These are phyloP conservation scores for Rhodamnia argentea DNA, from an alignment of 345 rosid genomes.

Conservation along the genomic window DNA sequence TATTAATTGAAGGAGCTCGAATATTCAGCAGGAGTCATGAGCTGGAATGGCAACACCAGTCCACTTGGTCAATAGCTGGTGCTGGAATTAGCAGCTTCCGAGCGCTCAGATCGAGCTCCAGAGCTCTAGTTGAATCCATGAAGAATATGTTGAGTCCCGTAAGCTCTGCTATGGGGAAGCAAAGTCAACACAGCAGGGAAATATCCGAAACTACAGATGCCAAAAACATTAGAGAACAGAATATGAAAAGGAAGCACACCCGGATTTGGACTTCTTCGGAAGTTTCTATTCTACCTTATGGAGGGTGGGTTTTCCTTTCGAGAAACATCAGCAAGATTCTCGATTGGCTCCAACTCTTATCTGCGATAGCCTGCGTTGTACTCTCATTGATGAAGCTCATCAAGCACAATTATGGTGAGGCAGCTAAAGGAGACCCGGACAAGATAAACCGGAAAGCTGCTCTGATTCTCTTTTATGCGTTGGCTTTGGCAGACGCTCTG, in stretches of 20 bases:
- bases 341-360: not conserved
- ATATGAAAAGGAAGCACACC: slow-evolving; percentile 11
- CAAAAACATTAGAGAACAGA: not conserved
- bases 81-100: slow-evolving; percentile 36
- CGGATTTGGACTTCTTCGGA: slow-evolving; percentile 54
- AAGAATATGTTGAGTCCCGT: slow-evolving; percentile 11
- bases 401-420: slow-evolving; percentile 53
- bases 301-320: slow-evolving; percentile 47
- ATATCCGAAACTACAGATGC: slow-evolving; percentile 5
- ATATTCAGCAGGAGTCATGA: not conserved
- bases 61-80: not conserved
- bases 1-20: not conserved
- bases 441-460: slow-evolving; percentile 58
- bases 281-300: slow-evolving; percentile 64
- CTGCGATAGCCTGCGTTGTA: slow-evolving; percentile 7
- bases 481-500: not conserved
- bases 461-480: slow-evolving; percentile 3
- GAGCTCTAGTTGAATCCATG: slow-evolving; percentile 8
- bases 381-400: slow-evolving; percentile 54
- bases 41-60: not conserved
- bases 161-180: slow-evolving; percentile 6
- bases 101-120: slow-evolving; percentile 32
- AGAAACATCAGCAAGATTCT: slow-evolving; percentile 13
- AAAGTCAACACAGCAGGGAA: not conserved
- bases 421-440: slow-evolving; percentile 45